Percentiles rank a stretch among this genome's conserved stretches.
These are phyloP conservation scores for Boletus tomentosulus DNA, from an alignment of 768 basidiomycete genomes.

Conservation along the genomic window DNA sequence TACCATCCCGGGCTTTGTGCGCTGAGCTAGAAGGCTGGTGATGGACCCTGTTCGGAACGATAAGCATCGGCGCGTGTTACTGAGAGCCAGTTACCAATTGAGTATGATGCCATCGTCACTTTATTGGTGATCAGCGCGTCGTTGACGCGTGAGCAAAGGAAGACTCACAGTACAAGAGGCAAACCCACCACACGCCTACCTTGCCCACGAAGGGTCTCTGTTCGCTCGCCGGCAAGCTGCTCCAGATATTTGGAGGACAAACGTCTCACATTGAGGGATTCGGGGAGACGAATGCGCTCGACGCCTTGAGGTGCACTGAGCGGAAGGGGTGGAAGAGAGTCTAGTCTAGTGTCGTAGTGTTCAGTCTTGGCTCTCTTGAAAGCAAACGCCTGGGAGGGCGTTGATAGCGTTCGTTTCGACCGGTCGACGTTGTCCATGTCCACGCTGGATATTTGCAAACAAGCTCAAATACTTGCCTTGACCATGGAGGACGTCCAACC, in stretches of 20 bases:
- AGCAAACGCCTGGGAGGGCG: neutral
- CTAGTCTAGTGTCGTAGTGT: neutral
- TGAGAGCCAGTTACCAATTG: slow-evolving; percentile 23
- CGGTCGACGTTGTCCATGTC: slow-evolving; percentile 14
- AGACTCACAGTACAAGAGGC: slow-evolving; percentile 25
- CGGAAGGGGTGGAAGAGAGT: slow-evolving; percentile 15
- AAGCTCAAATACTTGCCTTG: slow-evolving; percentile 14
- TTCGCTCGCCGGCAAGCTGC: slow-evolving; percentile 16
- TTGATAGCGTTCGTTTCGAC: slow-evolving; percentile 14
- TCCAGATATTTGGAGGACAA: slow-evolving; percentile 11
- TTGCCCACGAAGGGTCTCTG: slow-evolving; percentile 15
- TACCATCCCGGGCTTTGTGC: neutral
- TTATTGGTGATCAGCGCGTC: slow-evolving; percentile 5
- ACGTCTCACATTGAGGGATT: slow-evolving; percentile 7
- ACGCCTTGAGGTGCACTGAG: slow-evolving; percentile 23
- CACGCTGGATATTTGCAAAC: slow-evolving; percentile 15
- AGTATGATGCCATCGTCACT: slow-evolving; percentile 28
- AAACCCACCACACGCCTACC: slow-evolving; percentile 22
- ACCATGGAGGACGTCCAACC: slow-evolving; percentile 38
- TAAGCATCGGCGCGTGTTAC: slow-evolving; percentile 5
- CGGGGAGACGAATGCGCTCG: slow-evolving; percentile 22
- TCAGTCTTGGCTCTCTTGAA: slow-evolving; percentile 24
- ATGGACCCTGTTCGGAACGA: slow-evolving; percentile 14
- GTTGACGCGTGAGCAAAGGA: neutral
- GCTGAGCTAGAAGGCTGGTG: neutral